Evolutionary conservation across 495 filamentous ascomycete genomes (phyloP).

Genomic region (Aspergillus bertholletiae): DNA sequence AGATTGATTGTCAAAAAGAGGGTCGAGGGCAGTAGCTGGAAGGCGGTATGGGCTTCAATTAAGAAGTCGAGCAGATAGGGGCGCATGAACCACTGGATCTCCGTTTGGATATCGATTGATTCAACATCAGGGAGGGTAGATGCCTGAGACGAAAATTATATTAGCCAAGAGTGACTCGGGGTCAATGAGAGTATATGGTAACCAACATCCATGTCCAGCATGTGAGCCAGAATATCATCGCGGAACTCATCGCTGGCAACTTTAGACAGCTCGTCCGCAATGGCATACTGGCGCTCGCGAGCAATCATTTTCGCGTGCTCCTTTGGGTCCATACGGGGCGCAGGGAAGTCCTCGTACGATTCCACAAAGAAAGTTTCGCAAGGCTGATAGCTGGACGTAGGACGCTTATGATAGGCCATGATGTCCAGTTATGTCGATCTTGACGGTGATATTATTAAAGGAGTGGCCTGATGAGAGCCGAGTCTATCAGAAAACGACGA

Average conservation of each 20-base stretch:
- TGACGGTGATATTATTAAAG: slow-evolving; percentile 23
- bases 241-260: slow-evolving; percentile 82
- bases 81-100: slow-evolving; percentile 99
- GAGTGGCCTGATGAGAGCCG: slow-evolving; percentile 32
- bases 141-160: slow-evolving; percentile 51
- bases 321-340: slow-evolving; percentile 41
- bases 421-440: slow-evolving; percentile 32
- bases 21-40: slow-evolving; percentile 89
- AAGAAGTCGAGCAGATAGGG: slow-evolving; percentile 98
- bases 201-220: slow-evolving; percentile 93
- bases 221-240: slow-evolving; percentile 87
- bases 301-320: slow-evolving; percentile 72
- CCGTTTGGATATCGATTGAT: slow-evolving; percentile 96
- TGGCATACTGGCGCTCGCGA: slow-evolving; percentile 72
- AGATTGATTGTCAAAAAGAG: slow-evolving; percentile 95
- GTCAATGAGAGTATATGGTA: neutral
- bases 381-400: slow-evolving; percentile 49
- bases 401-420: slow-evolving; percentile 68
- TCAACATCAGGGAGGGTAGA: slow-evolving; percentile 93
- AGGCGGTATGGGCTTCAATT: slow-evolving; percentile 93
- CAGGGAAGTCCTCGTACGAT: slow-evolving; percentile 58
- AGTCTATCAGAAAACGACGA: slow-evolving; percentile 43
- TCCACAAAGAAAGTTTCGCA: slow-evolving; percentile 90
- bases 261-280: slow-evolving; percentile 83
- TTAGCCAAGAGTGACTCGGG: slow-evolving; percentile 11